phyloP scores from a whole-genome alignment of 768 basidiomycete species.

The Sporobolomyces roseus region DNA sequence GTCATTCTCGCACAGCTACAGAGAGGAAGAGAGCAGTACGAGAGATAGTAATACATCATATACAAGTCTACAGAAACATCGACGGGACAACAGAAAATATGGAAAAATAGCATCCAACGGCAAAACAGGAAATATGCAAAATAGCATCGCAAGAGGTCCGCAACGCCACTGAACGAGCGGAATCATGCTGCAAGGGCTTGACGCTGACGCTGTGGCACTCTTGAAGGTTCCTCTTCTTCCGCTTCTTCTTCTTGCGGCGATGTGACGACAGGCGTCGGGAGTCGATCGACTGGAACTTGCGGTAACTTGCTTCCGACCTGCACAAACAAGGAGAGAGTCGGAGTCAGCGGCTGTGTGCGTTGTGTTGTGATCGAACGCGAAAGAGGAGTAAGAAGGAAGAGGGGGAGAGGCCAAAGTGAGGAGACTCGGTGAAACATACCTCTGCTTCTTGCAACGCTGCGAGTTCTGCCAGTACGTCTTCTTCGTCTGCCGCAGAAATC shows the following conservation, averaged over 20 bases:
- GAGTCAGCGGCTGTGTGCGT: neutral
- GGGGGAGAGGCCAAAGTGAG: neutral
- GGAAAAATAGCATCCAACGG: no score
- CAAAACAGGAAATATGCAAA: no score
- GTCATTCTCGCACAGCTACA: no score
- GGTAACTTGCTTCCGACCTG: conserved; percentile 28
- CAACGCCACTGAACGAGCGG: no score
- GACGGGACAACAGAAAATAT: no score
- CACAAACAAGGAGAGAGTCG: neutral
- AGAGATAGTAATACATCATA: no score
- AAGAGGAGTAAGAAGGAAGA: neutral
- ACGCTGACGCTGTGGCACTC: neutral
- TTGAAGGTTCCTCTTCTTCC: conserved; percentile 1
- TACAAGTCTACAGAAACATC: no score
- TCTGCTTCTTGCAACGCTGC: conserved; percentile 62
- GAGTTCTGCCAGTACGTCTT: conserved; percentile 82
- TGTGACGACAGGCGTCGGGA: conserved; percentile 6
- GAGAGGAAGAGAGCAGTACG: no score
- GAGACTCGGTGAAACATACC: conserved; percentile 49
- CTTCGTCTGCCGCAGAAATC: conserved; percentile 84
- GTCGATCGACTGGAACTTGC: conserved; percentile 7
- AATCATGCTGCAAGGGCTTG: conserved; percentile 10
- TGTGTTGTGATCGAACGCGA: neutral
- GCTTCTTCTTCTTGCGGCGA: neutral
- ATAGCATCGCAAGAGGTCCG: no score